These are phyloP conservation scores for Phaeolepiota aurea DNA, from an alignment of 768 basidiomycete species.

Conservation along the genomic window DNA sequence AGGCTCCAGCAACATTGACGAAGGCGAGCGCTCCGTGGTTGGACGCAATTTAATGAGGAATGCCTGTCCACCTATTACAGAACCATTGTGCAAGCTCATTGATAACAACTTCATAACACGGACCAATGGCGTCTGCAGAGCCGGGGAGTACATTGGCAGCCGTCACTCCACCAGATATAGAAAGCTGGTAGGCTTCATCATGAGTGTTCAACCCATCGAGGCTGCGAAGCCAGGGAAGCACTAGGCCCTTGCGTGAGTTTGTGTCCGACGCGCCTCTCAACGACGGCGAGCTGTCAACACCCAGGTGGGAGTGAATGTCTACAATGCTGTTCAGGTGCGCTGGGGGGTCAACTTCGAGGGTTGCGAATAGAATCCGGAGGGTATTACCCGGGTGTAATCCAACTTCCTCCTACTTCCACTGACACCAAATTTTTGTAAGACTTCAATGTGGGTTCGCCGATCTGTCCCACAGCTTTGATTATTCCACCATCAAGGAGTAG, in stretches of 20 bases:
- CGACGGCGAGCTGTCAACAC: slow-evolving; percentile 21
- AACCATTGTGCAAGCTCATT: neutral
- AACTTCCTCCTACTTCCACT: slow-evolving; percentile 52
- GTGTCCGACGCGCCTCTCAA: slow-evolving; percentile 34
- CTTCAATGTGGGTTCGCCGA: slow-evolving; percentile 17
- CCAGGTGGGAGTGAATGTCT: slow-evolving; percentile 49
- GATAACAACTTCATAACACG: slow-evolving; percentile 4
- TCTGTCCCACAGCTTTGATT: slow-evolving; percentile 40
- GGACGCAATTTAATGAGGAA: slow-evolving; percentile 76
- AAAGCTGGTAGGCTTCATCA: slow-evolving; percentile 56
- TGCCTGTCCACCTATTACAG: slow-evolving; percentile 60
- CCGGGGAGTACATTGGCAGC: slow-evolving; percentile 70
- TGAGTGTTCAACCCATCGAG: slow-evolving; percentile 73
- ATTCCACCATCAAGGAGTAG: slow-evolving; percentile 54
- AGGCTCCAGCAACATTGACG: slow-evolving; percentile 73
- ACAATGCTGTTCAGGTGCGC: slow-evolving; percentile 17
- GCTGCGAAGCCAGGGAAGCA: slow-evolving; percentile 52
- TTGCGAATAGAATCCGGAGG: slow-evolving; percentile 1
- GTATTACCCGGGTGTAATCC: slow-evolving; percentile 69
- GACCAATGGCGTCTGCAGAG: slow-evolving; percentile 55
- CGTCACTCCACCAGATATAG: slow-evolving; percentile 74
- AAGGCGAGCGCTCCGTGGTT: slow-evolving; percentile 62
- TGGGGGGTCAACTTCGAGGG: slow-evolving; percentile 1
- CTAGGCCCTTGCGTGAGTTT: slow-evolving; percentile 41
- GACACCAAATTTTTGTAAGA: slow-evolving; percentile 21